Conservation (phyloP, 768 basidiomycete species). For the Trametes sanguinea region DNA sequence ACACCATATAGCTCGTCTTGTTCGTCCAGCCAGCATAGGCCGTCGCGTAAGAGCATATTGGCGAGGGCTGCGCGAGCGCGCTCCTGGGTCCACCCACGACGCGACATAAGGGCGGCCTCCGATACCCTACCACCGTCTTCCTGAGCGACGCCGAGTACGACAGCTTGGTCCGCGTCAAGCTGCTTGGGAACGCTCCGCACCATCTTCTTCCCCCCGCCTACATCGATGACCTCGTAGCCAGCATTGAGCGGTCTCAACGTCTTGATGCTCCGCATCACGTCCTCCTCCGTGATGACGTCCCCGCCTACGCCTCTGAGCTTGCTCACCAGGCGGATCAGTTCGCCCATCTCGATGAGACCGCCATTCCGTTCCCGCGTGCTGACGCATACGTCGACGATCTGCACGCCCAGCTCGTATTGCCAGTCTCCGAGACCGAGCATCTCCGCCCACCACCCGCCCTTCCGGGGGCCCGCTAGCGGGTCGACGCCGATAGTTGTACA, state of each 20-base stretch:
- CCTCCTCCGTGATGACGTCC: slow-evolving; percentile 80
- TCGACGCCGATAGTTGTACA: slow-evolving; percentile 94
- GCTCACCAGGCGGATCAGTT: slow-evolving; percentile 77
- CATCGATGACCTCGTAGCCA: slow-evolving; percentile 84
- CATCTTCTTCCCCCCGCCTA: slow-evolving; percentile 72
- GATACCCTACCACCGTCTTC: slow-evolving; percentile 69
- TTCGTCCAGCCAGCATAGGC: slow-evolving; percentile 93
- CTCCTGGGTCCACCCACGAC: slow-evolving; percentile 77
- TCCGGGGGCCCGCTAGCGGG: slow-evolving; percentile 83
- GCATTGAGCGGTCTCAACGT: slow-evolving; percentile 85
- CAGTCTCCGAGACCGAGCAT: slow-evolving; percentile 88
- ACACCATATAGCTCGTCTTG: slow-evolving; percentile 69
- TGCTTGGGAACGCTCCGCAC: slow-evolving; percentile 89
- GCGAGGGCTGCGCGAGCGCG: slow-evolving; percentile 78
- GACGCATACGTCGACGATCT: slow-evolving; percentile 91
- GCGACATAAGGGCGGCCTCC: slow-evolving; percentile 57
- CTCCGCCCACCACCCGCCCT: slow-evolving; percentile 92
- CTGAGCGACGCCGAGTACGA: slow-evolving; percentile 75
- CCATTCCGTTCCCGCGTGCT: slow-evolving; percentile 89
- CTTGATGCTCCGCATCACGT: slow-evolving; percentile 81
- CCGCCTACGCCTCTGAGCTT: slow-evolving; percentile 70
- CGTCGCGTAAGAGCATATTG: slow-evolving; percentile 89
- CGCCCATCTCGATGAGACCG: slow-evolving; percentile 86
- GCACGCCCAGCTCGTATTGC: slow-evolving; percentile 94
- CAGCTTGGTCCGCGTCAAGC: slow-evolving; percentile 86